Conservation (phyloP, 805 yeast species). For the Monosporozyma unispora region DNA sequence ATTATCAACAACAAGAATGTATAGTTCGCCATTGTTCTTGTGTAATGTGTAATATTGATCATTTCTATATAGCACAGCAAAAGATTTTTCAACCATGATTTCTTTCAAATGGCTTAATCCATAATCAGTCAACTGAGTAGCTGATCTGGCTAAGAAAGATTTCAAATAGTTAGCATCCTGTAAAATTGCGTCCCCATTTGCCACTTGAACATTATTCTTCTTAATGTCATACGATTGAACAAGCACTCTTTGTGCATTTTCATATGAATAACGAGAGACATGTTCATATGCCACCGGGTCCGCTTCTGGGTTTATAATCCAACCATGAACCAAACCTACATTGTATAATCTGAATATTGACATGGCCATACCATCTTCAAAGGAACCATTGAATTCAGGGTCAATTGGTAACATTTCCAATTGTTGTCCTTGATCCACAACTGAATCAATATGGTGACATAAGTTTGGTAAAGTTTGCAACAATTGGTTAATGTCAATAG, state of each 20-base stretch:
- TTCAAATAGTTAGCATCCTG: constrained; percentile 32
- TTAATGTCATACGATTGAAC: constrained; percentile 37
- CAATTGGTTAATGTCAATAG: constrained; percentile 31
- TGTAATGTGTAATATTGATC: constrained; percentile 76
- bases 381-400: constrained; percentile 58
- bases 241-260: constrained; percentile 50
- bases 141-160: constrained; percentile 49
- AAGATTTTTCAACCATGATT: constrained; percentile 41
- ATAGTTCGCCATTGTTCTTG: constrained; percentile 44
- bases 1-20: constrained; percentile 62
- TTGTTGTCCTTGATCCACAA: not conserved
- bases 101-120: constrained; percentile 48
- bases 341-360: constrained; percentile 51
- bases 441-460: constrained; percentile 36
- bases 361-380: constrained; percentile 44
- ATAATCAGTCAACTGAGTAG: constrained; percentile 63
- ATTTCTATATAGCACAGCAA: constrained; percentile 74
- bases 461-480: constrained; percentile 52
- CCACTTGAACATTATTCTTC: constrained; percentile 17
- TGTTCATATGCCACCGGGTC: constrained; percentile 29
- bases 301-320: constrained; percentile 48
- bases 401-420: constrained; percentile 47
- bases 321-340: constrained; percentile 69
- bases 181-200: constrained; percentile 21
- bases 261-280: constrained; percentile 42